Percentiles rank a stretch among this genome's conserved stretches.
These are phyloP conservation scores for Yamadazyma blattariae DNA, from an alignment of 1,139 yeast genomes.

Conservation along the genomic window DNA sequence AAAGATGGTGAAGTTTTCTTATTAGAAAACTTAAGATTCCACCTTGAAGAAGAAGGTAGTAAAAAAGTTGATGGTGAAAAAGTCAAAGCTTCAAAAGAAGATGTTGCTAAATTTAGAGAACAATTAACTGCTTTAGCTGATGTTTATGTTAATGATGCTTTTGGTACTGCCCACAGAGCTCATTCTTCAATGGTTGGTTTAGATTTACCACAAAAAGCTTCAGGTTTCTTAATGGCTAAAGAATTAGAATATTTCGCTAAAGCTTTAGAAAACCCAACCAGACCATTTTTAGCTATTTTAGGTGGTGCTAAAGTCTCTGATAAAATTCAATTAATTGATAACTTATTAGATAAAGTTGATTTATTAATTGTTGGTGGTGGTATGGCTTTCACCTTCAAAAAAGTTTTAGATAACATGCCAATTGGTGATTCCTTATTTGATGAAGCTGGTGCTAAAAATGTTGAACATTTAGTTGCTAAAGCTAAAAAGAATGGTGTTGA, in stretches of 20 bases:
- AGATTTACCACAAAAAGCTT: constrained; percentile 88
- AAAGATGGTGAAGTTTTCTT: constrained; percentile 71
- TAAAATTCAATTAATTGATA: constrained; percentile 96
- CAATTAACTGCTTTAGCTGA: constrained; percentile 88
- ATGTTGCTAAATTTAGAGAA: constrained; percentile 79
- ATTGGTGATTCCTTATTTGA: constrained; percentile 91
- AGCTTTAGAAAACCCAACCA: constrained; percentile 93
- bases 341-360: constrained; percentile 92
- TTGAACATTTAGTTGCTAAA: constrained; percentile 83
- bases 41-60: constrained; percentile 89
- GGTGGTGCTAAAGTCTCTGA: constrained; percentile 99
- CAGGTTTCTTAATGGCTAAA: constrained; percentile 96
- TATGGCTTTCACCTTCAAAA: constrained; percentile 98
- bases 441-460: constrained; percentile 90
- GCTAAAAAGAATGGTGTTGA: constrained; percentile 94
- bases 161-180: constrained; percentile 99
- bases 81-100: constrained; percentile 83
- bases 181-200: constrained; percentile 98
- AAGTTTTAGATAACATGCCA: constrained; percentile 76
- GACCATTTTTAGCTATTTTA: constrained; percentile 95
- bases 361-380: constrained; percentile 95
- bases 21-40: constrained; percentile 95
- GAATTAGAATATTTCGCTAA: constrained; percentile 94
- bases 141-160: constrained; percentile 94
- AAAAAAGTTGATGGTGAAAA: constrained; percentile 82